Evolutionary conservation across 306 rosid genomes (phyloP).

Genomic region (Quercus aquifolioides): DNA sequence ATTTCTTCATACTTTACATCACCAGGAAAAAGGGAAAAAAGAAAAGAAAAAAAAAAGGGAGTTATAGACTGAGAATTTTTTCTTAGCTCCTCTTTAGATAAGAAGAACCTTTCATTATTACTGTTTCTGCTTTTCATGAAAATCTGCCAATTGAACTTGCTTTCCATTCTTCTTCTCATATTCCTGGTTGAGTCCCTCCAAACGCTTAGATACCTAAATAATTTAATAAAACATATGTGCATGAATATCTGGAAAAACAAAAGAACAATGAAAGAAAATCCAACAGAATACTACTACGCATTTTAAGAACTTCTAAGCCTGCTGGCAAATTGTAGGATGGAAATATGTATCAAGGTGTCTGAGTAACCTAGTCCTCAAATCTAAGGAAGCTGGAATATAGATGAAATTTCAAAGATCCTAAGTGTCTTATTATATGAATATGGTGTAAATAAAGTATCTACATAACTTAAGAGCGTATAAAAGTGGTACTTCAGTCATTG

Average conservation of each 20-base stretch:
- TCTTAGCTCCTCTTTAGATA: not conserved
- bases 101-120: slow-evolving; percentile 15
- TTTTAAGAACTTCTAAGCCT: not conserved
- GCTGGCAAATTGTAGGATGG: too few species aligned
- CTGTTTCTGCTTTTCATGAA: slow-evolving; percentile 26
- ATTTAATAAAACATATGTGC: not conserved
- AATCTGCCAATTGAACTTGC: slow-evolving; percentile 21
- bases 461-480: not conserved
- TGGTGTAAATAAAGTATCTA: not conserved
- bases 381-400: too few species aligned
- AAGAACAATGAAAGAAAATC: not conserved
- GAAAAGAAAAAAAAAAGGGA: not conserved
- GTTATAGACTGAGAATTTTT: not conserved
- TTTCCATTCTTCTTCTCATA: slow-evolving; percentile 71
- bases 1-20: not conserved
- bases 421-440: not conserved
- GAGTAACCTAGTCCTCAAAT: too few species aligned
- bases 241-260: not conserved
- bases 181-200: slow-evolving; percentile 63
- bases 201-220: slow-evolving; percentile 67
- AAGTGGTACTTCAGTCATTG: not conserved
- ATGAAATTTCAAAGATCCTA: not conserved
- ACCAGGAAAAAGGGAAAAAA: not conserved
- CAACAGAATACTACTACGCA: not conserved
- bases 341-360: too few species aligned